Percentiles rank a stretch among this genome's conserved stretches.
These are phyloP conservation scores for Ascochyta rabiei DNA, from an alignment of 2,329 filamentous ascomycete genomes.

Conservation along the genomic window DNA sequence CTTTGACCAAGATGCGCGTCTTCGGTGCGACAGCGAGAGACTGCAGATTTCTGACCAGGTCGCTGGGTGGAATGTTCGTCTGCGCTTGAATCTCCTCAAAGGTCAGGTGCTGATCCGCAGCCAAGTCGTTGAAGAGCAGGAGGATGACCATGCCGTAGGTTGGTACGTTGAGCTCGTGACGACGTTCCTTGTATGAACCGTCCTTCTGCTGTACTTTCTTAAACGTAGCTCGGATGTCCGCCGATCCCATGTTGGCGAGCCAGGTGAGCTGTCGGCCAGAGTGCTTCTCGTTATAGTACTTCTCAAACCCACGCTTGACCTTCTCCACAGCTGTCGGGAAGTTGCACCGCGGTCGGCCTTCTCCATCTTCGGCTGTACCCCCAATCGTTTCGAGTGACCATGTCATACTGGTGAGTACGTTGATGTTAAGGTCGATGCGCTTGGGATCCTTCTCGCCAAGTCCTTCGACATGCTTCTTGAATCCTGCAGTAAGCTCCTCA, in stretches of 20 bases:
- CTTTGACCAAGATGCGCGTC: conserved; percentile 79
- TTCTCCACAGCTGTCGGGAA: conserved; percentile 77
- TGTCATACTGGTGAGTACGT: conserved; percentile 88
- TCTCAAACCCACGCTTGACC: conserved; percentile 83
- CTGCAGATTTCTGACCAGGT: conserved; percentile 78
- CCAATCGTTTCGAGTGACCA: conserved; percentile 92
- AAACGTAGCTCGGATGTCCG: conserved; percentile 83
- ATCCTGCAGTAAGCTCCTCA: conserved; percentile 77
- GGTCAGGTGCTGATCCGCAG: conserved; percentile 56
- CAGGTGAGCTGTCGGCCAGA: conserved; percentile 89
- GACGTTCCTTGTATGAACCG: conserved; percentile 67
- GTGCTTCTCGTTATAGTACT: conserved; percentile 85
- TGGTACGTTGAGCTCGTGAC: conserved; percentile 89
- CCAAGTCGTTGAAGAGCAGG: conserved; percentile 83
- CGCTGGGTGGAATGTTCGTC: conserved; percentile 77
- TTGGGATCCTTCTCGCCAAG: conserved; percentile 63
- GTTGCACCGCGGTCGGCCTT: conserved; percentile 61
- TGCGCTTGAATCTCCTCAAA: conserved; percentile 81
- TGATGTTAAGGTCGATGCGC: conserved; percentile 79
- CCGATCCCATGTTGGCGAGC: conserved; percentile 77
- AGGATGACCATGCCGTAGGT: conserved; percentile 93
- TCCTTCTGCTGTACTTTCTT: conserved; percentile 74
- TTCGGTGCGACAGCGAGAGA: conserved; percentile 84
- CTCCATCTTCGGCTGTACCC: conserved; percentile 59
- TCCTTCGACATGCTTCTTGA: conserved; percentile 71